These are phyloP conservation scores for Lipomyces mesembrius DNA, from an alignment of 805 yeast genomes.

Conservation along the genomic window DNA sequence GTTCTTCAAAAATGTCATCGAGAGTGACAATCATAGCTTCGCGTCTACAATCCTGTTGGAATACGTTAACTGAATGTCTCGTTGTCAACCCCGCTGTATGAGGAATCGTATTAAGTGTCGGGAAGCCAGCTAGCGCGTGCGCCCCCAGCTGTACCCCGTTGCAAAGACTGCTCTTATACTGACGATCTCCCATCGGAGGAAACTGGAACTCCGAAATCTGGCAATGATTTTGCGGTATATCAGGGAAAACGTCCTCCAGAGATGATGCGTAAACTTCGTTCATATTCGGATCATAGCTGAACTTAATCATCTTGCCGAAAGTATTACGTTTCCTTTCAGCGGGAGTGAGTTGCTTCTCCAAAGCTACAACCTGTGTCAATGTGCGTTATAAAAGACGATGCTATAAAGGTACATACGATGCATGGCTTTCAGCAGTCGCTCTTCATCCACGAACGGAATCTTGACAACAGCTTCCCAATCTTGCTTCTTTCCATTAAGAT, in stretches of 20 bases:
- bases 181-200: slow-evolving; percentile 51
- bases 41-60: slow-evolving; percentile 82
- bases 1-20: slow-evolving; percentile 50
- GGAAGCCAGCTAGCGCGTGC: slow-evolving; percentile 87
- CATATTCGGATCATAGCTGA: slow-evolving; percentile 75
- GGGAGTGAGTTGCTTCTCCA: slow-evolving; percentile 62
- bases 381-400: not conserved
- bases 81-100: slow-evolving; percentile 58
- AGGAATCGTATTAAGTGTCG: slow-evolving; percentile 74
- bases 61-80: slow-evolving; percentile 68
- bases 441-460: slow-evolving; percentile 87
- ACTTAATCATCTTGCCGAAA: slow-evolving; percentile 71
- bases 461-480: slow-evolving; percentile 98
- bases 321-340: slow-evolving; percentile 77
- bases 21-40: slow-evolving; percentile 76
- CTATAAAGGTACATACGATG: slow-evolving; percentile 44
- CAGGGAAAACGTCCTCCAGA: slow-evolving; percentile 72
- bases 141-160: slow-evolving; percentile 71
- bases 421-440: slow-evolving; percentile 73
- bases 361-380: slow-evolving; percentile 44
- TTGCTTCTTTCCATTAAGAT: slow-evolving; percentile 92
- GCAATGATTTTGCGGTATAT: slow-evolving; percentile 80
- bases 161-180: slow-evolving; percentile 56
- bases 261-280: slow-evolving; percentile 73
- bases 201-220: slow-evolving; percentile 61